A percentile compares a stretch with the other conserved stretches of the same genome.
Conservation (phyloP, 164 flowering plant species). For the Liriodendron chinense region DNA sequence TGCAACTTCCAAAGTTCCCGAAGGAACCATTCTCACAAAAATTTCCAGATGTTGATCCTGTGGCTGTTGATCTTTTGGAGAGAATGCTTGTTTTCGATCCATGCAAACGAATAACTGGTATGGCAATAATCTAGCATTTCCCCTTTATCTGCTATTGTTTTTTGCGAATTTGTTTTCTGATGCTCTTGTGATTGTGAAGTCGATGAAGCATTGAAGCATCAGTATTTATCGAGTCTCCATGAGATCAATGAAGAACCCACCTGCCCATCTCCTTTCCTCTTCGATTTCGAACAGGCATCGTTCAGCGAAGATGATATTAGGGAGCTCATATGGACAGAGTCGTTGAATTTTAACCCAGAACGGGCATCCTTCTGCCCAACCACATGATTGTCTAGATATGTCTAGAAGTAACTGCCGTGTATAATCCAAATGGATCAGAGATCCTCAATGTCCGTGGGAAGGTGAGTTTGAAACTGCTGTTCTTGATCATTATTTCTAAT, state of each 20-base stretch:
- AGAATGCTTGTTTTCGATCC: slow-evolving; percentile 97
- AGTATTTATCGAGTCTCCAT: slow-evolving; percentile 68
- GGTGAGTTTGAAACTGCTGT: background rate
- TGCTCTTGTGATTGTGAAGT: slow-evolving; percentile 33
- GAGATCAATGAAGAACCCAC: slow-evolving; percentile 91
- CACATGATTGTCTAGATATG: background rate
- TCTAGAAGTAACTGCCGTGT: background rate
- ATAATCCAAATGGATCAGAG: background rate
- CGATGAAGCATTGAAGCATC: slow-evolving; percentile 86
- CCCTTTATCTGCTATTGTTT: background rate
- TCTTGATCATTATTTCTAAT: background rate
- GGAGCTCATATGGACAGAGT: slow-evolving; percentile 78
- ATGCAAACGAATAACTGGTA: slow-evolving; percentile 86
- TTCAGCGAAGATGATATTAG: slow-evolving; percentile 78
- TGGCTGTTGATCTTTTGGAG: slow-evolving; percentile 81
- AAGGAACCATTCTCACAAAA: slow-evolving; percentile 51
- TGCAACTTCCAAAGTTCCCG: slow-evolving; percentile 38
- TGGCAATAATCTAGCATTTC: background rate
- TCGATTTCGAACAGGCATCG: slow-evolving; percentile 71
- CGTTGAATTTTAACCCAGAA: slow-evolving; percentile 60
- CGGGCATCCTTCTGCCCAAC: background rate
- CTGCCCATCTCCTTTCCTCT: slow-evolving; percentile 65
- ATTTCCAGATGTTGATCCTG: slow-evolving; percentile 61
- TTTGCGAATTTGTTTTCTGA: background rate
- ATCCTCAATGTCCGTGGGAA: background rate